Percentiles rank a stretch among this genome's conserved stretches.
Evolutionary conservation across 768 basidiomycete species (phyloP).

Genomic region (Strobilomyces confusus): DNA sequence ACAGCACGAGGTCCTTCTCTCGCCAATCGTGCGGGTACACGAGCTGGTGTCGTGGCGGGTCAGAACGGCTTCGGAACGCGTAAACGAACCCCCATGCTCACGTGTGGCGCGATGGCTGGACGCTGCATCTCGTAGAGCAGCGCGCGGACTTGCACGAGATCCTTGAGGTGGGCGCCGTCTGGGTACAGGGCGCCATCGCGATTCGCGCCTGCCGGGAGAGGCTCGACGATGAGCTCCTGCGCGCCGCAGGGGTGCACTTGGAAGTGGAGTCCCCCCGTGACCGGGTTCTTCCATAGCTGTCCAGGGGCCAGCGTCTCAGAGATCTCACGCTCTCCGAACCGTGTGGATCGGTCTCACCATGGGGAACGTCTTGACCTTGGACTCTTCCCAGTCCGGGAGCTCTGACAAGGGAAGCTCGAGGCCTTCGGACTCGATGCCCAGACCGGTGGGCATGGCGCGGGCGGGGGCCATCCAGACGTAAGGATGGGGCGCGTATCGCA

Average conservation of each 20-base stretch:
- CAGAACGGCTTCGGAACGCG: neutral
- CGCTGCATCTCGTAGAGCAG: slow-evolving; percentile 84
- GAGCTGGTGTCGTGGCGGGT: slow-evolving; percentile 30
- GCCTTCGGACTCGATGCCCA: slow-evolving; percentile 79
- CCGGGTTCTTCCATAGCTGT: slow-evolving; percentile 90
- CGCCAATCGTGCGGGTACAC: slow-evolving; percentile 90
- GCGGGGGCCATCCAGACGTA: slow-evolving; percentile 90
- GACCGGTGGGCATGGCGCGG: slow-evolving; percentile 67
- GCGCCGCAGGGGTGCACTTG: slow-evolving; percentile 86
- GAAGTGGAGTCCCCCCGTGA: slow-evolving; percentile 77
- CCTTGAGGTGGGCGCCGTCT: slow-evolving; percentile 71
- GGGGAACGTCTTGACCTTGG: slow-evolving; percentile 68
- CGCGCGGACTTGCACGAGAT: slow-evolving; percentile 67
- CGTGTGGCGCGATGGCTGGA: slow-evolving; percentile 79
- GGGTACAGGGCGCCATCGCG: slow-evolving; percentile 73
- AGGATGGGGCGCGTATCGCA: slow-evolving; percentile 80
- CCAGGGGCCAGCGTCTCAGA: neutral
- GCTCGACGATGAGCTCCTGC: slow-evolving; percentile 62
- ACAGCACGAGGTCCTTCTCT: slow-evolving; percentile 60
- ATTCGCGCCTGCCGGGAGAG: slow-evolving; percentile 58
- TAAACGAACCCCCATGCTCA: slow-evolving; percentile 21
- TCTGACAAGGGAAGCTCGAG: slow-evolving; percentile 62
- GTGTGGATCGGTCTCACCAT: slow-evolving; percentile 36
- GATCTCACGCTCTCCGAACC: neutral
- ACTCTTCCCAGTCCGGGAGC: slow-evolving; percentile 80